phyloP scores from a whole-genome alignment of 352 stramenopile species.

The Pythium volutum region DNA sequence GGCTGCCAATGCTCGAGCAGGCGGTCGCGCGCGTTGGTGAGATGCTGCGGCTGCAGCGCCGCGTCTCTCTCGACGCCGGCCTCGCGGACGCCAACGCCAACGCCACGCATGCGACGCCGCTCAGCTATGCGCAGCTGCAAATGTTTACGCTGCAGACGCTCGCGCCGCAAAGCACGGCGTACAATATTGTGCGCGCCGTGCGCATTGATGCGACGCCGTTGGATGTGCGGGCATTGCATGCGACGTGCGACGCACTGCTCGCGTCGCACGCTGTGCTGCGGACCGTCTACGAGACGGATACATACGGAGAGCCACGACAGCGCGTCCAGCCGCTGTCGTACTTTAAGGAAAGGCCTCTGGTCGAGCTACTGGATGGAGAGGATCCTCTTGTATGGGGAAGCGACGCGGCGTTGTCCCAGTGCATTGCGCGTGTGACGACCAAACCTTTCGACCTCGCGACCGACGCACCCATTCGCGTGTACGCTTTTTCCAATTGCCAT shows the following conservation, averaged over 20 bases:
- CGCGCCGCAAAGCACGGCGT: conserved; percentile 39
- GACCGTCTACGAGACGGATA: conserved; percentile 33
- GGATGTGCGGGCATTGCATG: conserved; percentile 22
- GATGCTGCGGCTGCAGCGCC: conserved; percentile 15
- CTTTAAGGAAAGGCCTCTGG: background rate
- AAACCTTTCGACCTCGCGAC: conserved; percentile 37
- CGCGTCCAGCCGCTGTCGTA: conserved; percentile 24
- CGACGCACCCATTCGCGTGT: conserved; percentile 39
- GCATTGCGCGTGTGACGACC: conserved; percentile 23
- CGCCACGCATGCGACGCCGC: background rate
- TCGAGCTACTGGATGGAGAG: background rate
- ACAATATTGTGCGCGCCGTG: conserved; percentile 47
- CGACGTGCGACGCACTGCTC: conserved; percentile 33
- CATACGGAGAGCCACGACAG: conserved; percentile 34
- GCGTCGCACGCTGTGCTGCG: conserved; percentile 43
- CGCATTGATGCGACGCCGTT: conserved; percentile 23
- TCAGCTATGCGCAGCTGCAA: conserved; percentile 56
- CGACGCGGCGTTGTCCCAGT: conserved; percentile 12
- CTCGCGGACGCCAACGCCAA: background rate
- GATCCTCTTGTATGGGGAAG: background rate
- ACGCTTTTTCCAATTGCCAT: conserved; percentile 20
- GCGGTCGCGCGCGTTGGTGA: conserved; percentile 12
- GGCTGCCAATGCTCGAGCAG: conserved; percentile 20
- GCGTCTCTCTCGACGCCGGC: conserved; percentile 6
- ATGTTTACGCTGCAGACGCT: conserved; percentile 55